These are phyloP conservation scores for Sonneratia alba DNA, from an alignment of 345 rosid species.

Conservation along the genomic window DNA sequence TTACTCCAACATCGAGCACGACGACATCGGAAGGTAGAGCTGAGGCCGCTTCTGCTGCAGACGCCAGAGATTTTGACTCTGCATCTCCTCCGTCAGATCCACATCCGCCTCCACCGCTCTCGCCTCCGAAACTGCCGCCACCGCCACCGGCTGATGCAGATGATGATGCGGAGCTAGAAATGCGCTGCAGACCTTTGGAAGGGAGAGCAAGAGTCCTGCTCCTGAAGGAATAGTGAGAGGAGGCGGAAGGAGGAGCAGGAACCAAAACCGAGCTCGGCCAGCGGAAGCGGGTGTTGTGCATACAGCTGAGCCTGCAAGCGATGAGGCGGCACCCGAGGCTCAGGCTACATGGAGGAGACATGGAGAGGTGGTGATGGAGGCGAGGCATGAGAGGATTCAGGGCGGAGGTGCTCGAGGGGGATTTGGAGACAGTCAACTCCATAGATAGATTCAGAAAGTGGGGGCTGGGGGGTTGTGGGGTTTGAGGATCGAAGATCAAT, in stretches of 20 bases:
- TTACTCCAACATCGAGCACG: conserved; percentile 80
- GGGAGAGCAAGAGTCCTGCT: no score
- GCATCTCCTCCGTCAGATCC: conserved; percentile 51
- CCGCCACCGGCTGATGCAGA: conserved; percentile 23
- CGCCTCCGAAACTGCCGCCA: conserved; percentile 37
- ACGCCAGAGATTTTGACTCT: conserved; percentile 36
- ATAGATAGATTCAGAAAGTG: background rate
- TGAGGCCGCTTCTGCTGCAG: conserved; percentile 33
- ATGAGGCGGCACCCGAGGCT: conserved; percentile 10
- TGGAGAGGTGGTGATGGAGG: conserved; percentile 2
- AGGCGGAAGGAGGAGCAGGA: conserved; percentile 1
- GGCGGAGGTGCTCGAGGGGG: conserved; percentile 4
- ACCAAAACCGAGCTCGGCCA: background rate
- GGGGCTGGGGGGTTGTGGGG: no score
- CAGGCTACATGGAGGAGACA: background rate
- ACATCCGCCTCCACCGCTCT: conserved; percentile 31
- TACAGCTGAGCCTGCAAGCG: conserved; percentile 22
- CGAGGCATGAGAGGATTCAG: conserved; percentile 7
- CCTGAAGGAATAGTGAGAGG: conserved; percentile 1
- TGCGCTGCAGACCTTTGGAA: no score
- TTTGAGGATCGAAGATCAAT: no score
- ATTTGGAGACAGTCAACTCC: conserved; percentile 9
- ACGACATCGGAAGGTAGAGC: conserved; percentile 54
- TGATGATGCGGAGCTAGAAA: no score
- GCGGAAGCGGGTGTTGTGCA: conserved; percentile 22